Evolutionary conservation across 495 filamentous ascomycete species (phyloP), one percentile per base, ranked within the genome.

Genomic region (Aspergillus egyptiacus): DNA sequence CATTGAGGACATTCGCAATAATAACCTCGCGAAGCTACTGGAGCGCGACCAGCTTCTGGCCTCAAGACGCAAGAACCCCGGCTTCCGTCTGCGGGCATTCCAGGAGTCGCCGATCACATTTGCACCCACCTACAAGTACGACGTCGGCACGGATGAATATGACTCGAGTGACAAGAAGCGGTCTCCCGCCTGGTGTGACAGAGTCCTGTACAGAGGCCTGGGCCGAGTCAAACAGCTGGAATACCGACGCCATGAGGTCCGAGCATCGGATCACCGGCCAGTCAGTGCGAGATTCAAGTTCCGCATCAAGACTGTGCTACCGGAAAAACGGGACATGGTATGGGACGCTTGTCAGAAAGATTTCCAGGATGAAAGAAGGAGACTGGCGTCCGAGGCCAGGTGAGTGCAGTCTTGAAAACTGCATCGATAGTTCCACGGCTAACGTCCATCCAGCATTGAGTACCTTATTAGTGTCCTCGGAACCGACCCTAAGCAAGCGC

Each of bases 101-200:
- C 80, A 82, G 14, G 93, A 98, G 67, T 72, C 79, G 10, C 83
- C 82, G 0, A 96, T 98, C 59, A 84, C 81, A 0, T 98, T 98
- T 61, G 83, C 87, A 13, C 93, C 93, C 6, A 98, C 93, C 2
- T 98, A 98, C 70, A 98, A 98, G 65, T 98, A 97, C 64, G 93
- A 98, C 58, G 87, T 96, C 1, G 91, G 90, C 10, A 93, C 87
- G 7, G 89, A 96, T 62, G 83, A 82, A 20, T 98, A 98, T 63
- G 93, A 98, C 60, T 83, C 85, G 2, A 89, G 84, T 50, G 93
- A 98, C 60, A 98, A 98, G 76, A 87, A 89, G 63, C 80, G 93
- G 3, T 82, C 87, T n/a, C 93, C 93, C 1, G 93, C 93, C 7
- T 98, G 93, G 93, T 98, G 93, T 61, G 93, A 98, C 72, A 79